Conservation (phyloP, 2,329 filamentous ascomycete species). For the Arthrobotrys sphaeroides region DNA sequence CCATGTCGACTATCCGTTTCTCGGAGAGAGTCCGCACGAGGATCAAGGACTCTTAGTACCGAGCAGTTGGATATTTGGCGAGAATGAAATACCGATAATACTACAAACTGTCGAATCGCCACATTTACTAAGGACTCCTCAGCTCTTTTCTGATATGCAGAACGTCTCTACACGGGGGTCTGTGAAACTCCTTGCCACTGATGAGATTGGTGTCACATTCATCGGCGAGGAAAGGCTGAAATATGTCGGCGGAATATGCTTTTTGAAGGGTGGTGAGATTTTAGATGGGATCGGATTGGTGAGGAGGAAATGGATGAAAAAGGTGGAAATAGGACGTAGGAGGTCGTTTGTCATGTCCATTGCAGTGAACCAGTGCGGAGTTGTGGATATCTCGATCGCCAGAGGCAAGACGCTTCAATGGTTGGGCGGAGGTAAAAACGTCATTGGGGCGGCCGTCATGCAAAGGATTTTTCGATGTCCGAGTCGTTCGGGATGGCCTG, state of each 20-base stretch:
- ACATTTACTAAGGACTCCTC: not conserved
- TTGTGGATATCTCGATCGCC: constrained; percentile 22
- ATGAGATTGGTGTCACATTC: constrained; percentile 18
- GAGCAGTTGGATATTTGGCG: not conserved
- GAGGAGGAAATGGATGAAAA: not conserved
- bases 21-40: not conserved
- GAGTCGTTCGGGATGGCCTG: not conserved
- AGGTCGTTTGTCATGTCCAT: not conserved
- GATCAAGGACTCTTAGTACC: not conserved
- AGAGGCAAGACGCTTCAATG: not conserved
- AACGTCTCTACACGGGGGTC: not conserved
- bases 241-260: constrained; percentile 10
- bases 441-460: not conserved
- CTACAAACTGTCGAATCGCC: not conserved
- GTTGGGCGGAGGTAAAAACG: constrained; percentile 10
- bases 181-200: not conserved
- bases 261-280: not conserved
- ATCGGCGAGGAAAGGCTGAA: not conserved
- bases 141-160: not conserved
- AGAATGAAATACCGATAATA: not conserved
- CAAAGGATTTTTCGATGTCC: not conserved
- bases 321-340: not conserved
- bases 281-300: constrained; percentile 2
- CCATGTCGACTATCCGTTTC: constrained; percentile 17
- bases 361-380: not conserved